phyloP scores from a whole-genome alignment of 192 early-diverging fungal genomes.

The Mortierella claussenii region DNA sequence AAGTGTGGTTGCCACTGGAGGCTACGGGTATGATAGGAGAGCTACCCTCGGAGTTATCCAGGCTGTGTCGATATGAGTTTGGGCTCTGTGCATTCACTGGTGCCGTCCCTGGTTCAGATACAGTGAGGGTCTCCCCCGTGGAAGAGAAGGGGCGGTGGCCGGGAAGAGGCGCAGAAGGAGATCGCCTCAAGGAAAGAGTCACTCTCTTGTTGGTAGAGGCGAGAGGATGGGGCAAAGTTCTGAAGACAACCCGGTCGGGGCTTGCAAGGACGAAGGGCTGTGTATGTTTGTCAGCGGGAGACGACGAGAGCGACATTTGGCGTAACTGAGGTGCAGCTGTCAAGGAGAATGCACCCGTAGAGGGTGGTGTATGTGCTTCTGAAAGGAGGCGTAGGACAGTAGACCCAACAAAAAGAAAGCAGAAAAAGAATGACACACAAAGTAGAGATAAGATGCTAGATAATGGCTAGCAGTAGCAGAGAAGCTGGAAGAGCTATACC shows the following conservation, averaged over 20 bases:
- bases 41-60: neutral
- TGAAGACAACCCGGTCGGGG: constrained; percentile 48
- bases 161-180: constrained; percentile 14
- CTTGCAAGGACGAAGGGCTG: constrained; percentile 42
- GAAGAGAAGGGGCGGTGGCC: constrained; percentile 4
- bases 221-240: constrained; percentile 42
- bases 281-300: constrained; percentile 17
- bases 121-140: neutral
- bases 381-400: neutral
- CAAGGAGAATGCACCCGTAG: neutral
- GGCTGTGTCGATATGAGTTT: constrained; percentile 19
- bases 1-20: neutral
- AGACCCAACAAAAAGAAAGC: neutral
- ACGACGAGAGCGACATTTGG: constrained; percentile 32
- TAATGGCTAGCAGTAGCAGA: neutral
- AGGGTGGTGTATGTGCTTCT: constrained; percentile 3
- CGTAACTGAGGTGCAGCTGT: no score
- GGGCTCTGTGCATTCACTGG: constrained; percentile 36
- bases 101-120: constrained; percentile 13
- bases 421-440: neutral
- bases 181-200: constrained; percentile 33
- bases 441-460: neutral
- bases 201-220: constrained; percentile 50
- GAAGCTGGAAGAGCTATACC: neutral
- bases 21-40: neutral